Evolutionary conservation across 2,329 filamentous ascomycete genomes (phyloP), one percentile per base, ranked within the genome.

Genomic region (Phaeoacremonium minimum): DNA sequence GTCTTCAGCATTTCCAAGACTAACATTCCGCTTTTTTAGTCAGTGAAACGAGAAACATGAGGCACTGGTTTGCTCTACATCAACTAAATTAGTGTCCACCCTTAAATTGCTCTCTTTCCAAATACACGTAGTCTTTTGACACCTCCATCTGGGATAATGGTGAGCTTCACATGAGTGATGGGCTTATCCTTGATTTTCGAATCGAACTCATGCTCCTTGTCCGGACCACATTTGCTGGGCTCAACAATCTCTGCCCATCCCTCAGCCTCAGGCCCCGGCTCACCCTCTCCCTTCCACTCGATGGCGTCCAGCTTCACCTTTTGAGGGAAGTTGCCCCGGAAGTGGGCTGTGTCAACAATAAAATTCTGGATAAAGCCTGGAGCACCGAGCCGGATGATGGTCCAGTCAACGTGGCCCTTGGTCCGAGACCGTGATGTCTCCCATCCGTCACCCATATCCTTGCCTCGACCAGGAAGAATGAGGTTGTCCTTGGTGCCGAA

Each of bases 101-200:
- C n/a, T n/a, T n/a, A n/a, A n/a, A 50, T 40, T n/a, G 62, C 65
- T 47, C 80, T 71, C 53, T 73, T 80, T 3, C 84, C 87, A 58
- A 86, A 81, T 3, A 91, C 79, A 31, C 88, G 77, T 46, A 96
- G 75, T 46, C 90, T 72, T 77, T 95, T 95, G 4, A 96, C 85
- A 16, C 91, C 90, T 20, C 91, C 90, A 60, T 97, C 90, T 0
- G 91, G 91, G 48, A 95, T 87, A 57, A 96, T 93, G 20, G 87
- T 85, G 57, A 97, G 69, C 73, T 95, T 96, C 15, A 90, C 80
- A 63, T 93, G 89, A 11, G 85, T 88, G 52, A 87, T 85, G 3
- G 69, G 64, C 55, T 69, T 72, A 26, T 78, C 77, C 47, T 71
- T 66, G 14, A 78, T 66, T 39, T 69, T 51, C 36, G 67, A 73